phyloP scores from a whole-genome alignment of 2,329 filamentous ascomycete genomes.

The Beauveria asiatica region DNA sequence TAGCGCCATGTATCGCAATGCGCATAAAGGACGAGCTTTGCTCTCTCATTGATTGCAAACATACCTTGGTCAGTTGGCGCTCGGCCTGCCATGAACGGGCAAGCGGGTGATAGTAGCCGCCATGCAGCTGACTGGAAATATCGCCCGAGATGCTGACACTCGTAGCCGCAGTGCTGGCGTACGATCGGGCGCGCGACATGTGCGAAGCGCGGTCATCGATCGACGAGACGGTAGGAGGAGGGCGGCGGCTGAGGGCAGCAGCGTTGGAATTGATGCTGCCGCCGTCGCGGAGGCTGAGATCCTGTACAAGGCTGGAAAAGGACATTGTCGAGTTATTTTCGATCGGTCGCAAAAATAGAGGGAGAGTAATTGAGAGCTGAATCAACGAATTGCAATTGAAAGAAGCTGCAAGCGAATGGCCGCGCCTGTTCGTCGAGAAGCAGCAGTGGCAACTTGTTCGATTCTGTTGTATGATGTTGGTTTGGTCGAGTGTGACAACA shows the following conservation, averaged over 20 bases:
- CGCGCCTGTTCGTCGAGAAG: not conserved
- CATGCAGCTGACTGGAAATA: constrained; percentile 75
- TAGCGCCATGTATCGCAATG: not conserved
- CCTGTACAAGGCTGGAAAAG: constrained; percentile 59
- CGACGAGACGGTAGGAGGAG: constrained; percentile 34
- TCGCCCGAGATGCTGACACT: constrained; percentile 64
- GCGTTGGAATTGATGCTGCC: constrained; percentile 28
- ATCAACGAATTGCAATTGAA: not conserved
- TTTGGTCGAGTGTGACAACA: not conserved
- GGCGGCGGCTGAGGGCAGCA: constrained; percentile 28
- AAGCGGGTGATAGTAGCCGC: constrained; percentile 73
- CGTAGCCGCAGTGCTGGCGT: constrained; percentile 57
- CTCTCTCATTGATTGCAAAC: constrained; percentile 14
- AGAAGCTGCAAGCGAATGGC: not conserved
- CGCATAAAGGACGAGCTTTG: not conserved
- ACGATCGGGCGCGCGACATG: constrained; percentile 56
- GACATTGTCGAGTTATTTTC: constrained; percentile 40
- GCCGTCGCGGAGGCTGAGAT: constrained; percentile 51
- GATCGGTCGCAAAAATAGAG: not conserved
- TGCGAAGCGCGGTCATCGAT: constrained; percentile 52
- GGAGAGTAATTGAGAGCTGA: not conserved
- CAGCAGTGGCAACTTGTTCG: not conserved
- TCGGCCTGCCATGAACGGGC: constrained; percentile 77
- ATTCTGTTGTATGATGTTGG: not conserved
- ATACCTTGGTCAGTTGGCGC: constrained; percentile 74